Evolutionary conservation across 2,329 filamentous ascomycete species (phyloP), one percentile per base, ranked within the genome.

Genomic region (Blumeria hordei): DNA sequence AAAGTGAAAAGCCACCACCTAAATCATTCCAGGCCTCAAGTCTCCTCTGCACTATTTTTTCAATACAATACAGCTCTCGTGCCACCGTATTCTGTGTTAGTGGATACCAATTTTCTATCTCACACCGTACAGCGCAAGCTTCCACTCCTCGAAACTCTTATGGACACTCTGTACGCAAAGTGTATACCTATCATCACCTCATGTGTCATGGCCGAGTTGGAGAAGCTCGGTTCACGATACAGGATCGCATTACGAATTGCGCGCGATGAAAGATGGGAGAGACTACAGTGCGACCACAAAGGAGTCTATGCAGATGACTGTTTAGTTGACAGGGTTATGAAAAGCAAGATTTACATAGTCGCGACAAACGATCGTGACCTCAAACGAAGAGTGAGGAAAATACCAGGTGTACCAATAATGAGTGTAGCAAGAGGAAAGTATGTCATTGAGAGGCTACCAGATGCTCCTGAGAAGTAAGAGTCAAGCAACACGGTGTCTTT

Each of bases 101-200:
- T 92, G 64, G 86, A 94, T 67, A 62, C 87, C 67, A 94, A 94
- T 66, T 94, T 94, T 65, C 75, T 94, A 59, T 86, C 81, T 41
- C 88, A 94, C 68, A 92, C 88, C 0, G 85, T 96, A 1, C 85
- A 88, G 68, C 80, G 83, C 61, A 96, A 98, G 70, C 77, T 96
- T 18, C 86, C 88, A 36, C 72, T 96, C 11, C 75, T 94, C 18
- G 82, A 90, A 58, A 81, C 83, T 3, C 85, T 95, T 72, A 94
- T 95, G 86, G 88, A 95, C 67, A 84, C 85, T 55, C 75, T 98
- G 4, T 94, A 88, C 67, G 90, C 90, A 16, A 93, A 93, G 64
- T 92, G 85, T 67, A 86, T 81, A 21, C 87, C 88, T 16, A 83
- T 92, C 60, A 88, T 96, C 60, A 94, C 88, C 1, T 77, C 78